Base-by-base conservation (phyloP, 805 yeast species). In the Lipomyces kockii region DNA sequence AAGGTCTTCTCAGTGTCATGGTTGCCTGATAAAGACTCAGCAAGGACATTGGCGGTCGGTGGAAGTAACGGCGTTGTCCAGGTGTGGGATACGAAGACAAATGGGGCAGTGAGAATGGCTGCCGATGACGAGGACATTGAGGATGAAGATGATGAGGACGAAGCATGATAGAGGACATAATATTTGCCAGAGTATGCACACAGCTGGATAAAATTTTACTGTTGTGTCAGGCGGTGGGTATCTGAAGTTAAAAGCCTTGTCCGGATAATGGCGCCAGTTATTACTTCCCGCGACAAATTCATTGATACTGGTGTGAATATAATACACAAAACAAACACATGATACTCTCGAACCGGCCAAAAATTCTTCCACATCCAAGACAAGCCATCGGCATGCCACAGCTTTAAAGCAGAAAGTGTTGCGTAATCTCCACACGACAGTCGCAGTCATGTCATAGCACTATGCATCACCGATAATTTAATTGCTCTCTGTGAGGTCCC, bases 51-150 rank as follows among this genome's bases (percentile, higher is more conserved):
- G 71, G 87, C 88, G 25, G 84, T 92, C 69, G 98, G 97, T 73
- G 99, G 99, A 75, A 91, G 90, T 55, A 84, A 84, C 62, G 89
- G 92, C 20, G 89, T 90, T 14, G 82, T 95, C 78, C 93, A 92
- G 81, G 85, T 95, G 81, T 95, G 98, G 97, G 98, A 95, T 80
- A 84, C 88, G 8, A 90, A 93, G 77, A 85, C 91, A 62, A 95
- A 95, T 80, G 82, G 86, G 69, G 83, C 94, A 17, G 93, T 93
- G 22, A 85, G 97, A 74, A 82, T 82, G 58, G 80, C 89, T 2
- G 89, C 94, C 79, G 85, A 84, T 59, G 83, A 80, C 11, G 89
- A 84, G 25, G 87, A 84, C 60, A 89, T 83, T 4, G 89, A 82
- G 49, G 88, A 82, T 52, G 84, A 77, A 35, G 84, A 78, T n/a